Conservation (phyloP, 1,284 basidiomycete genomes). For the Rhizoctonia solani region DNA sequence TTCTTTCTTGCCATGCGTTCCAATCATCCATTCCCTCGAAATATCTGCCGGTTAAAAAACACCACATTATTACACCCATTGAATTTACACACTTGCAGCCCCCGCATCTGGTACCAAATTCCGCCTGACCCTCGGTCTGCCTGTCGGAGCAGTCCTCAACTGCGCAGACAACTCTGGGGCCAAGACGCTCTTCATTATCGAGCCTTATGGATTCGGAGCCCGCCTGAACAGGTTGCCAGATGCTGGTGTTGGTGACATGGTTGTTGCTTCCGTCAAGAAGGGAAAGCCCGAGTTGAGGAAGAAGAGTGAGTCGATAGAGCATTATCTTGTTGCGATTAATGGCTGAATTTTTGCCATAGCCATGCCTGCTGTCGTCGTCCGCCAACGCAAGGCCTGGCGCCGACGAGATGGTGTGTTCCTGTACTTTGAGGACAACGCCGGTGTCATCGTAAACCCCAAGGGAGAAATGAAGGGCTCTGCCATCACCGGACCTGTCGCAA, state of each 20-base stretch:
- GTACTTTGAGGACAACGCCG: conserved; percentile 99
- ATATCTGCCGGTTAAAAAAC: not conserved
- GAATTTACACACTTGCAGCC: not conserved
- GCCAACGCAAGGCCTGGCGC: conserved; percentile 99
- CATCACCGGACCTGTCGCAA: conserved; percentile 96
- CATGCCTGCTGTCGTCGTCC: conserved; percentile 96
- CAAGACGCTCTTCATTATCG: conserved; percentile 91
- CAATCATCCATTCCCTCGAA: not conserved
- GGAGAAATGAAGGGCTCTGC: conserved; percentile 99
- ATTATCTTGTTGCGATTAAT: not conserved
- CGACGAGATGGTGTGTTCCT: conserved; percentile 98
- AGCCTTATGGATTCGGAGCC: conserved; percentile 92
- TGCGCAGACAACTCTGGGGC: conserved; percentile 99
- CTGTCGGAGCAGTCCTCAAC: conserved; percentile 98
- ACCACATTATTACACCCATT: too few species aligned
- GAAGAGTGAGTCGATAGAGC: conserved; percentile 84
- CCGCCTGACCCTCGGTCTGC: conserved; percentile 95
- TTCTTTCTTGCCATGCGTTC: not conserved
- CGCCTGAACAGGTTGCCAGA: conserved; percentile 97
- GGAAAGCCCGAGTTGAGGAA: conserved; percentile 99
- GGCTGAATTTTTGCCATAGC: too few species aligned
- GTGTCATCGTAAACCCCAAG: conserved; percentile 98
- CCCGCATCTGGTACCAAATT: conserved; percentile 80
- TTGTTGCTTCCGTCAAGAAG: conserved; percentile 99
- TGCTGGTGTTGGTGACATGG: conserved; percentile 98